Percentiles rank a stretch among this genome's conserved stretches.
These are phyloP conservation scores for Echinochloa phyllopogon DNA, from an alignment of 176 grass and related monocot species.

Conservation along the genomic window DNA sequence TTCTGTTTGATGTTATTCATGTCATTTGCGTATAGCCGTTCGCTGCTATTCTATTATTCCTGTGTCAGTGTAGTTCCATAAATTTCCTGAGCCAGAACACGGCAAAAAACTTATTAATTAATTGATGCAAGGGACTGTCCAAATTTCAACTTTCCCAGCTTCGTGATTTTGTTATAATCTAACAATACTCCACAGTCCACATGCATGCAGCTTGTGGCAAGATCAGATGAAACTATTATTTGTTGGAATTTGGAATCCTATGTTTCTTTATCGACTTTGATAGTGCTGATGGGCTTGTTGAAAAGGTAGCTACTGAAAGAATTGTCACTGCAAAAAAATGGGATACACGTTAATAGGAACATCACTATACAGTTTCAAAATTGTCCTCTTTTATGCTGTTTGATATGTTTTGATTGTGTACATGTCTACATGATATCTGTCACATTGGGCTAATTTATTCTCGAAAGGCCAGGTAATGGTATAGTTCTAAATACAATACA, in stretches of 20 bases:
- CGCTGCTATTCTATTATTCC: constrained; percentile 10
- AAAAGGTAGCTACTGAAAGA: background rate
- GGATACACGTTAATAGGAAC: background rate
- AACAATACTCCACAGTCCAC: background rate
- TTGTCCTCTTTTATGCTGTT: background rate
- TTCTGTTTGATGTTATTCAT: constrained; percentile 25
- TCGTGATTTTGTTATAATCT: constrained; percentile 13
- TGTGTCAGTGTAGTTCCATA: constrained; percentile 25
- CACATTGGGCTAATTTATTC: constrained; percentile 7
- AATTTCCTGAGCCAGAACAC: background rate
- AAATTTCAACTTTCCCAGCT: background rate
- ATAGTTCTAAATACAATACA: constrained; percentile 8
- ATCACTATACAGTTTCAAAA: background rate
- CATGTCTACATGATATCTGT: background rate
- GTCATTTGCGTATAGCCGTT: background rate
- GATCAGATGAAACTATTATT: background rate
- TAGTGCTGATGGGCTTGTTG: constrained; percentile 3
- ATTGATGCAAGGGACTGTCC: constrained; percentile 13
- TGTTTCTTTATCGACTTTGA: constrained; percentile 10
- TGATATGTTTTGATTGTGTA: background rate
- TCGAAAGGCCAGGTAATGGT: background rate
- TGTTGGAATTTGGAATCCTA: constrained; percentile 12
- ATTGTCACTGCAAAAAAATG: background rate
- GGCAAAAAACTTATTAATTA: constrained; percentile 6
- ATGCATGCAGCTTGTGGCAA: background rate